Evolutionary conservation across 139 green algal genomes (phyloP).

Genomic region (Coelastrella sp.): DNA sequence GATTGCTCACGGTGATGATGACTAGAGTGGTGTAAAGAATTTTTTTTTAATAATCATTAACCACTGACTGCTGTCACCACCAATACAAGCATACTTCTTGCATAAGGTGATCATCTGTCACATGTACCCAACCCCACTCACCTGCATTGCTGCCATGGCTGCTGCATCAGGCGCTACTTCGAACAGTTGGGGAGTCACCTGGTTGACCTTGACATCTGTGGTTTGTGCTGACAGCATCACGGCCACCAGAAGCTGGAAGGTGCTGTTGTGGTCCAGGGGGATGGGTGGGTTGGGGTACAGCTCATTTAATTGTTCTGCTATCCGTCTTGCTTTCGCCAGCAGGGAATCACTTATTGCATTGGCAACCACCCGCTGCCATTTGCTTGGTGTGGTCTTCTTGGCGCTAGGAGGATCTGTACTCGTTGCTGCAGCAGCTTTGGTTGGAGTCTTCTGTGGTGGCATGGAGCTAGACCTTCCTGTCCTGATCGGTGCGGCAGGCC

Average conservation of each 20-base stretch:
- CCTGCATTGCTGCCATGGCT: conserved; percentile 63
- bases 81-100: too few relatives aligned
- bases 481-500: too few relatives aligned
- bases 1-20: too few relatives aligned
- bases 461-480: too few relatives aligned
- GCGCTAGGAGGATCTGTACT: background rate
- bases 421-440: background rate
- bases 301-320: conserved; percentile 68
- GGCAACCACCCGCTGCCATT: background rate
- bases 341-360: background rate
- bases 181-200: conserved; percentile 80
- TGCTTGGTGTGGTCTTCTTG: conserved; percentile 23
- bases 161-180: conserved; percentile 60
- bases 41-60: too few relatives aligned
- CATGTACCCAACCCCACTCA: too few relatives aligned
- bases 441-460: background rate
- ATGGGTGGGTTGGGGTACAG: conserved; percentile 81
- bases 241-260: conserved; percentile 87
- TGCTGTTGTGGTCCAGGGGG: conserved; percentile 73
- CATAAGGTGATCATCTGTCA: too few relatives aligned
- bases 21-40: too few relatives aligned
- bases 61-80: too few relatives aligned
- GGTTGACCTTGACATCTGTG: conserved; percentile 81
- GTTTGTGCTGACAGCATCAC: conserved; percentile 85
- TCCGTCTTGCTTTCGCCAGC: conserved; percentile 40